phyloP scores from a whole-genome alignment of 2,329 filamentous ascomycete species.

The Cercospora sp. region DNA sequence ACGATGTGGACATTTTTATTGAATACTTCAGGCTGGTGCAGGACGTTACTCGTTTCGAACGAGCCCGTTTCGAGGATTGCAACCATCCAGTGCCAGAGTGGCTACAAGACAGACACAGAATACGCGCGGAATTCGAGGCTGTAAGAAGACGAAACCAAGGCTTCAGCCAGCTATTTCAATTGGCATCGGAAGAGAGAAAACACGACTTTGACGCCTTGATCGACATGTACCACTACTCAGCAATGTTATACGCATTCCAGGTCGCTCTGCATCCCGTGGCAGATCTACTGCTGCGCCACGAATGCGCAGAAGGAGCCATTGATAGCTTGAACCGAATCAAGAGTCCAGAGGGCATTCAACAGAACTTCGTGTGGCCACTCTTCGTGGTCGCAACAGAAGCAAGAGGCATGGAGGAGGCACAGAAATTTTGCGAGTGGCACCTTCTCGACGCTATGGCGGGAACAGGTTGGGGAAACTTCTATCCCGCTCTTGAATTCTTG shows the following conservation, averaged over 20 bases:
- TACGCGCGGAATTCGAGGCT: conserved; percentile 2
- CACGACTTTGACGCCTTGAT: conserved; percentile 12
- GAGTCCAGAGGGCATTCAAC: not conserved
- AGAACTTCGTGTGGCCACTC: conserved; percentile 13
- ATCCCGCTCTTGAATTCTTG: conserved; percentile 12
- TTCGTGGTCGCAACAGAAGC: conserved; percentile 13
- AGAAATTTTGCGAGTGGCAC: conserved; percentile 6
- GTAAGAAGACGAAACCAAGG: not conserved
- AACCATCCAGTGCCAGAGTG: not conserved
- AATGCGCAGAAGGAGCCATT: conserved; percentile 7
- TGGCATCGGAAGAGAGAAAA: conserved; percentile 5
- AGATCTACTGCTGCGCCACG: not conserved
- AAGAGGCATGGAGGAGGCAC: not conserved
- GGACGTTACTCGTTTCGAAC: conserved; percentile 10
- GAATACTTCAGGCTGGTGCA: conserved; percentile 13
- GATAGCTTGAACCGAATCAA: conserved; percentile 9
- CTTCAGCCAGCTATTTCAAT: conserved; percentile 9
- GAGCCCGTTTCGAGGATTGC: conserved; percentile 2
- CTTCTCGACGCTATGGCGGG: conserved; percentile 5
- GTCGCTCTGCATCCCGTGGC: conserved; percentile 4
- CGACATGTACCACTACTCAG: conserved; percentile 9
- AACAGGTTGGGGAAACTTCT: conserved; percentile 4
- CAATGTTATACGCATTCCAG: conserved; percentile 11
- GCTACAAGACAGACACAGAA: conserved; percentile 1
- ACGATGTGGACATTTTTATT: conserved; percentile 8